Base-by-base conservation (phyloP, 1,139 yeast genomes). In the Kodamaea sp. region DNA sequence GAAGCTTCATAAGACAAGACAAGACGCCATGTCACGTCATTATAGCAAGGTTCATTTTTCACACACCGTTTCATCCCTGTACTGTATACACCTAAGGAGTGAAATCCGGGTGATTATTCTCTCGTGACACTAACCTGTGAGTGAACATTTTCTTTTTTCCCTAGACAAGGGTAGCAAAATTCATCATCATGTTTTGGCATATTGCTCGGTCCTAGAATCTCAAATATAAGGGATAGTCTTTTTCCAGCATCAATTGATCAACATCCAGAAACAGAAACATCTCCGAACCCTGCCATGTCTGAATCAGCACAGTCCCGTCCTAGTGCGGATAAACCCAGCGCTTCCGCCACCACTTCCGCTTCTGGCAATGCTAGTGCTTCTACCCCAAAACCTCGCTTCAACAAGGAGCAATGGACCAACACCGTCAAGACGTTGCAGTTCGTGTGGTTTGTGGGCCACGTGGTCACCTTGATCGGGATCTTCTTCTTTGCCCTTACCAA, bases 391-490 rank as follows among this genome's bases (percentile, higher is more conserved):
- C 48, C 47, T 34, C 34, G 29, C 11, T 31, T 38, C 34, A 32
- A 34, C 46, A 26, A 44, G 26, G 42, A 37, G 18, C 29, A 34
- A 25, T 36, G 45, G 26, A 24, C 37, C 26, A 26, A 39, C 25
- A 43, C 48, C 5, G 42, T 47, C 18, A 31, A 46, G 26, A 60
- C 80, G 4, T 58, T 72, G 37, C 83, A 80, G 52, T 78, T 78
- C 49, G 78, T 72, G 8, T 79, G 85, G 85, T 79, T 78, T 52
- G 58, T 63, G 40, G 90, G 96, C 41, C 96, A 92, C 55, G 68
- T 78, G 5, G 51, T 76, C 29, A 85, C 90, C 3, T 65, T 89
- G 19, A 14, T 75, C 8, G 73, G 80, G 35, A 66, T 79, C 9
- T 34, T 76, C 18, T 59, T 82, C 40, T 85, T 78, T 57, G 48